Percentiles rank a stretch among this genome's conserved stretches.
phyloP scores from a whole-genome alignment of 306 rosid genomes.

The Glycine tomentella region DNA sequence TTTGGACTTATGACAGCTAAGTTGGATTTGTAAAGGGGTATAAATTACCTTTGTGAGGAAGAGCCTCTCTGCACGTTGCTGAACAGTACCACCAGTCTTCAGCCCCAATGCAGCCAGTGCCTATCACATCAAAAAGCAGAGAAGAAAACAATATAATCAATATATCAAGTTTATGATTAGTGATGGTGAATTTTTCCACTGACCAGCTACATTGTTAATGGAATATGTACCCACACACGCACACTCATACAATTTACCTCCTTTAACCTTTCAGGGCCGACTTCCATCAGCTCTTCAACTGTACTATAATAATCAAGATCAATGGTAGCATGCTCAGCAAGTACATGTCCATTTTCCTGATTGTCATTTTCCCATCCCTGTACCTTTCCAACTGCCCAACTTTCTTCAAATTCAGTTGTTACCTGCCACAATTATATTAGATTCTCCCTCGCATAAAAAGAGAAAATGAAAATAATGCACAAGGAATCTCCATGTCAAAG shows the following conservation, averaged over 20 bases:
- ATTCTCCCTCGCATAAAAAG: conserved; percentile 15
- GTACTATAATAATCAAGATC: conserved; percentile 94
- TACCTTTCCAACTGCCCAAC: conserved; percentile 70
- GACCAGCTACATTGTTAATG: background rate
- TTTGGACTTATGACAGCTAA: no score
- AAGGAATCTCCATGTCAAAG: background rate
- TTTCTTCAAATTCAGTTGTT: conserved; percentile 80
- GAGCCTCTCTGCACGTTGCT: conserved; percentile 98
- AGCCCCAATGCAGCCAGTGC: conserved; percentile 84
- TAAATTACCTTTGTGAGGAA: conserved; percentile 85
- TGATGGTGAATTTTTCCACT: conserved; percentile 2
- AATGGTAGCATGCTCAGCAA: conserved; percentile 61
- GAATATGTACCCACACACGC: background rate
- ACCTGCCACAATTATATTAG: conserved; percentile 62
- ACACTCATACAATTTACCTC: conserved; percentile 61
- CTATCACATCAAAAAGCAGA: conserved; percentile 50
- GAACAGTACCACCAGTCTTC: conserved; percentile 89
- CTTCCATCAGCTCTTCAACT: conserved; percentile 84
- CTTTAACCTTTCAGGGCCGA: conserved; percentile 91
- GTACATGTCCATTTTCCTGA: conserved; percentile 72
- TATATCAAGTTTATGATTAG: conserved; percentile 8
- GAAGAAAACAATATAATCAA: conserved; percentile 15
- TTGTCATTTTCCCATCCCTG: conserved; percentile 77
- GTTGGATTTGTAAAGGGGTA: background rate
- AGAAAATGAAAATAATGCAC: conserved; percentile 17